Percentiles rank a stretch among this genome's conserved stretches.
These are phyloP conservation scores for Rhododendron williamsianum DNA, from an alignment of 148 eudicot species.

Conservation along the genomic window DNA sequence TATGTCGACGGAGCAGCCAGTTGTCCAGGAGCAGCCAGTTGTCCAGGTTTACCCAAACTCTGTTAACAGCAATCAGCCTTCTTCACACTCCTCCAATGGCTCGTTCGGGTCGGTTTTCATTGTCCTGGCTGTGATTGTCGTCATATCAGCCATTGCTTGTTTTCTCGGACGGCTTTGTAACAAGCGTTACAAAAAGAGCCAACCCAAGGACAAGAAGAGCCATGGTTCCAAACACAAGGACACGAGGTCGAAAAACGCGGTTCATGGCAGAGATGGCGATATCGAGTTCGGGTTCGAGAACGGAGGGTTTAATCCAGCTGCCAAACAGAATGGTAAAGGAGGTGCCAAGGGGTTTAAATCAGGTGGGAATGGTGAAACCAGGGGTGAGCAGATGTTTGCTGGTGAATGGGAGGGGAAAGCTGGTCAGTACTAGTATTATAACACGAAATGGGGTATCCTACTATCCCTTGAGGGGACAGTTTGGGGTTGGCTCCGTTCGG, in stretches of 20 bases:
- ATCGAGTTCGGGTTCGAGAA: conserved; percentile 58
- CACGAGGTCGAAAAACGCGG: conserved; percentile 22
- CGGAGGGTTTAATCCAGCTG: conserved; percentile 3
- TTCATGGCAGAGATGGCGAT: conserved; percentile 37
- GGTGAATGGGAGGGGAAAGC: not conserved
- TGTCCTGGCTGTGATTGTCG: conserved; percentile 63
- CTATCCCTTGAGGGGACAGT: no score
- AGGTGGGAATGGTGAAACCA: conserved; percentile 10
- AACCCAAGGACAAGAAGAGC: conserved; percentile 23
- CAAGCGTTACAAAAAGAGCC: conserved; percentile 24
- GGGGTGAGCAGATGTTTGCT: conserved; percentile 8
- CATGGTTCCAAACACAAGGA: conserved; percentile 25
- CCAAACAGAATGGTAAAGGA: conserved; percentile 19
- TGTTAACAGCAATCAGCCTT: conserved; percentile 10
- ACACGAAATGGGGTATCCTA: not conserved
- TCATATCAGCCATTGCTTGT: conserved; percentile 61
- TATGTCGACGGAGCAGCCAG: conserved; percentile 30
- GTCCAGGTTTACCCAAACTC: conserved; percentile 41
- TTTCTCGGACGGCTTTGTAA: conserved; percentile 62
- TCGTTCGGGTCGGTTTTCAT: conserved; percentile 73
- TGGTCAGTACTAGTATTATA: not conserved
- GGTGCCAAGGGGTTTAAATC: conserved; percentile 10
- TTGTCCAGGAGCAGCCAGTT: conserved; percentile 17
- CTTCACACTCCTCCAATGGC: conserved; percentile 51
- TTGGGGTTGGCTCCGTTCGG: fast-evolving